Evolutionary conservation across 1,139 yeast species (phyloP).

Genomic region (Suhomyces atakaporum): DNA sequence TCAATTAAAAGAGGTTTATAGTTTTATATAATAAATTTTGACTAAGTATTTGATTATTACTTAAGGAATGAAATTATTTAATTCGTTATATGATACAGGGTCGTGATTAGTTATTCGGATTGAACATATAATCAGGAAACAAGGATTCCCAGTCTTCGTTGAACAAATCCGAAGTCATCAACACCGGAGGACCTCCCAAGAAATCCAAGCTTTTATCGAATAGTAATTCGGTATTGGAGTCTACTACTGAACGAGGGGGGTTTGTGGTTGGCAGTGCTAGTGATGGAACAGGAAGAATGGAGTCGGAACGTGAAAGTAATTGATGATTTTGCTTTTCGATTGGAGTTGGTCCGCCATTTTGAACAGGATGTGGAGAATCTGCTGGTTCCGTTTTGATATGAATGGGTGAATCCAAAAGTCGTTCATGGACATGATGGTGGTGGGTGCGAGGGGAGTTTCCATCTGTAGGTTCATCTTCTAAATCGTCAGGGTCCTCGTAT

Average conservation of each 20-base stretch:
- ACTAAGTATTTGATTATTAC: too few relatives aligned
- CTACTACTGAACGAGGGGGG: conserved; percentile 17
- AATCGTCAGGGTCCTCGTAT: conserved; percentile 16
- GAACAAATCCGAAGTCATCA: conserved; percentile 53
- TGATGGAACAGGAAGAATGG: background rate
- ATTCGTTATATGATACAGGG: too few relatives aligned
- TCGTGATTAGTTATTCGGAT: conserved; percentile 15
- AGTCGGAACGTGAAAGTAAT: conserved; percentile 4
- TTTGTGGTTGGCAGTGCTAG: background rate
- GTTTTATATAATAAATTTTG: too few relatives aligned
- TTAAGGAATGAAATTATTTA: too few relatives aligned
- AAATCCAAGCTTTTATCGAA: conserved; percentile 37
- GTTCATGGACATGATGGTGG: background rate
- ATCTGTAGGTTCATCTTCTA: conserved; percentile 5
- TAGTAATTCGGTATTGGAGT: conserved; percentile 25
- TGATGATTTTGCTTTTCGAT: conserved; percentile 9
- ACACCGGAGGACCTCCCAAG: conserved; percentile 55
- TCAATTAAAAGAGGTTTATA: too few relatives aligned
- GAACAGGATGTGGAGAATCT: background rate
- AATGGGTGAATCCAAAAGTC: conserved; percentile 1
- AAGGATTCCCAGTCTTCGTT: conserved; percentile 54
- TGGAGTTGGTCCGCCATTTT: background rate
- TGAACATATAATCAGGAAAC: conserved; percentile 42
- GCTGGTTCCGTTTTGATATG: conserved; percentile 4
- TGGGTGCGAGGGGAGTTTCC: background rate